A percentile compares a stretch with the other conserved stretches of the same genome.
phyloP scores from a whole-genome alignment of 1,284 basidiomycete genomes.

The Leccinum griseonigrum region DNA sequence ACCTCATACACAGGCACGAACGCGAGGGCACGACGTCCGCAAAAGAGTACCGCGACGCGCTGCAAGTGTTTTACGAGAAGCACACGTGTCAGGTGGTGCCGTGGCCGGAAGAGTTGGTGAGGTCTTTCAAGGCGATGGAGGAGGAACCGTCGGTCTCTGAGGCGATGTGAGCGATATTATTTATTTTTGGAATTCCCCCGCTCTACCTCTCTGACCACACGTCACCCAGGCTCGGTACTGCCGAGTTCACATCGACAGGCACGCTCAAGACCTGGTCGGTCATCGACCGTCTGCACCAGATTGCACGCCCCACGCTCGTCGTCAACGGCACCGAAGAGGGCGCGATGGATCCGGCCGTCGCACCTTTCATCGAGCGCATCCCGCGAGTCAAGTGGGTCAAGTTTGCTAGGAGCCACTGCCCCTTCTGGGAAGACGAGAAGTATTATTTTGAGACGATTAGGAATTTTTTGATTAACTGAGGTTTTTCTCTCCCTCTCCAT shows the following conservation, averaged over 20 bases:
- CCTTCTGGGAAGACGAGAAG: conserved; percentile 32
- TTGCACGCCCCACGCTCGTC: conserved; percentile 33
- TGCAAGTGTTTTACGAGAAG: conserved; percentile 20
- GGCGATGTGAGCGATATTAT: conserved; percentile 20
- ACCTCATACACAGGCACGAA: conserved; percentile 24
- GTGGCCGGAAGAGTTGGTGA: conserved; percentile 21
- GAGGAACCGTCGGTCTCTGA: conserved; percentile 26
- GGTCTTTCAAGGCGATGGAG: conserved; percentile 22
- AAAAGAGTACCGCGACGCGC: conserved; percentile 23
- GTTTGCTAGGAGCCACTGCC: conserved; percentile 31
- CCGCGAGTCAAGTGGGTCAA: conserved; percentile 33
- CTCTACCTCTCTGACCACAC: neutral
- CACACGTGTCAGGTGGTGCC: conserved; percentile 25
- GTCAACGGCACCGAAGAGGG: conserved; percentile 33
- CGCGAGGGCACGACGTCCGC: conserved; percentile 24
- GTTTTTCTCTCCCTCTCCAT: neutral
- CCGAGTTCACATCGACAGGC: conserved; percentile 31
- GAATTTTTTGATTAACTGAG: conserved; percentile 12
- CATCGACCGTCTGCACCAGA: conserved; percentile 31
- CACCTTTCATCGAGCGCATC: conserved; percentile 33
- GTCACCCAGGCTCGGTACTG: conserved; percentile 32
- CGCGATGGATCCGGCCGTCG: conserved; percentile 26
- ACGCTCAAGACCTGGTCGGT: conserved; percentile 34
- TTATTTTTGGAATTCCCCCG: neutral
- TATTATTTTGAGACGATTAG: conserved; percentile 20